phyloP scores from a whole-genome alignment of 139 green algal genomes.

The Haematococcus lacustris region DNA sequence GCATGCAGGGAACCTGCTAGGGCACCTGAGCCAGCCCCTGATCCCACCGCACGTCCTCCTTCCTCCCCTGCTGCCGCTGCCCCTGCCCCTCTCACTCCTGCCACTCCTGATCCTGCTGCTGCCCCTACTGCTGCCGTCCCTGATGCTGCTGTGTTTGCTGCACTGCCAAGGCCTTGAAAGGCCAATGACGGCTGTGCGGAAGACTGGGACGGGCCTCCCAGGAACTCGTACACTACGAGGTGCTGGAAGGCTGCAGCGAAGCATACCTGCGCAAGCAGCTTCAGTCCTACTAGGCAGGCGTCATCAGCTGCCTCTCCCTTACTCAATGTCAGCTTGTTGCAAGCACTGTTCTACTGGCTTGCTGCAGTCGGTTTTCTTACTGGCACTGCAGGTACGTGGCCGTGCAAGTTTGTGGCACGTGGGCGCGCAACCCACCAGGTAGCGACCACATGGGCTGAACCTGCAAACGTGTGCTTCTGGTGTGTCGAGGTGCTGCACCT shows the following conservation, averaged over 20 bases:
- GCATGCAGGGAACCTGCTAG: too few species aligned
- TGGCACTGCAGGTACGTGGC: too few species aligned
- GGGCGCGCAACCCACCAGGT: neutral
- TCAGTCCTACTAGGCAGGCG: too few species aligned
- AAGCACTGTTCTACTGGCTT: too few species aligned
- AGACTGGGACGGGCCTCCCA: too few species aligned
- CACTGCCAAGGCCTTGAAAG: neutral
- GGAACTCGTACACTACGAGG: slow-evolving; percentile 6
- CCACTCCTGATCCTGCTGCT: neutral
- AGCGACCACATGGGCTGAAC: slow-evolving; percentile 6
- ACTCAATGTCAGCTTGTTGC: too few species aligned
- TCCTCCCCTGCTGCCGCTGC: neutral
- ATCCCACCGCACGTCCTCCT: too few species aligned
- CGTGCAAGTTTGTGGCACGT: too few species aligned
- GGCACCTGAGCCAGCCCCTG: too few species aligned
- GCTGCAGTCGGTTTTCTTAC: too few species aligned
- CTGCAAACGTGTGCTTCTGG: slow-evolving; percentile 7
- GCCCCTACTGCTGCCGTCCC: neutral
- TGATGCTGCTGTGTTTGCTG: neutral
- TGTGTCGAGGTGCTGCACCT: neutral
- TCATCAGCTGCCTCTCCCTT: too few species aligned
- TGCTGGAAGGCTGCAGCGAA: neutral
- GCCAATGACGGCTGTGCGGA: too few species aligned
- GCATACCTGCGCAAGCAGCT: slow-evolving; percentile 1
- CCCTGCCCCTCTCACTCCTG: neutral